A percentile compares a stretch with the other conserved stretches of the same genome.
phyloP scores from a whole-genome alignment of 495 filamentous ascomycete species.

The Aspergillus affinis region DNA sequence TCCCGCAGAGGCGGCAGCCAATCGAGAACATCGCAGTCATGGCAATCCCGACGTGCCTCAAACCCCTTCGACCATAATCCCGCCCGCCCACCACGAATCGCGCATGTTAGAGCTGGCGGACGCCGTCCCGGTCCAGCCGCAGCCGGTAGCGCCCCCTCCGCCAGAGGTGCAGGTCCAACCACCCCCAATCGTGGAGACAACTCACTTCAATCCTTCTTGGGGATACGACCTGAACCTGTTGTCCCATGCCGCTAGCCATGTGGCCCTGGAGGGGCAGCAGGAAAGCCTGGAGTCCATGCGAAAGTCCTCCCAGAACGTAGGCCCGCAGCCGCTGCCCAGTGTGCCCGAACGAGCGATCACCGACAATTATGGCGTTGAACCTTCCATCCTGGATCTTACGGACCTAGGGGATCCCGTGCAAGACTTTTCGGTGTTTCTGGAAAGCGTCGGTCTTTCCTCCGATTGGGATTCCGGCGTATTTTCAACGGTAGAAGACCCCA shows the following conservation, averaged over 20 bases:
- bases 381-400: conserved; percentile 46
- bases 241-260: conserved; percentile 52
- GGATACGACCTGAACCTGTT: conserved; percentile 51
- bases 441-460: conserved; percentile 50
- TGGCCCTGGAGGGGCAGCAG: conserved; percentile 49
- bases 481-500: conserved; percentile 46
- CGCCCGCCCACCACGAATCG: conserved; percentile 43
- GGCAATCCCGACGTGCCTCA: conserved; percentile 35
- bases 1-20: conserved; percentile 54
- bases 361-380: conserved; percentile 48
- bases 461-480: conserved; percentile 53
- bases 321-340: conserved; percentile 34
- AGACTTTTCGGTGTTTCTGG: conserved; percentile 50
- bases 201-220: conserved; percentile 52
- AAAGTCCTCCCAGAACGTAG: conserved; percentile 34
- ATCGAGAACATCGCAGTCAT: conserved; percentile 44
- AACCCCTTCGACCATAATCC: conserved; percentile 40
- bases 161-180: conserved; percentile 43
- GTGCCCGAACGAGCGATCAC: conserved; percentile 42
- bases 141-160: conserved; percentile 34
- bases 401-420: conserved; percentile 50
- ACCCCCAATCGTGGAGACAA: conserved; percentile 44
- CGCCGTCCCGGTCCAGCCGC: conserved; percentile 43
- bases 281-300: conserved; percentile 44
- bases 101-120: conserved; percentile 51